phyloP scores from a whole-genome alignment of 2,329 filamentous ascomycete genomes.

The Diaporthe sp. region DNA sequence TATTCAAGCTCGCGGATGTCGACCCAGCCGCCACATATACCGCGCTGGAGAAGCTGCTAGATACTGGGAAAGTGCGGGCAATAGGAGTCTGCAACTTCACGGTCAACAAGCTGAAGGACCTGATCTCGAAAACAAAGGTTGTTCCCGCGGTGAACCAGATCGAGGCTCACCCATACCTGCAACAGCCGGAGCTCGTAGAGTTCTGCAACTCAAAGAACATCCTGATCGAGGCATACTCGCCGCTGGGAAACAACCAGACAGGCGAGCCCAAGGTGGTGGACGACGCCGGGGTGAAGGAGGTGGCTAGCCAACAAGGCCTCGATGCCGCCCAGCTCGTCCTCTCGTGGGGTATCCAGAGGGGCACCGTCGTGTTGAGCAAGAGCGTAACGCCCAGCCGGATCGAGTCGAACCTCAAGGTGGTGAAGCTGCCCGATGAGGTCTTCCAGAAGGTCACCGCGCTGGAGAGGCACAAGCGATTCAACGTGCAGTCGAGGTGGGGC shows the following conservation, averaged over 20 bases:
- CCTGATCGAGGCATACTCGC: conserved; percentile 74
- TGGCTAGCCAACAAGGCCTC: conserved; percentile 58
- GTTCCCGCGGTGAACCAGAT: conserved; percentile 77
- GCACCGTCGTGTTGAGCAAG: conserved; percentile 60
- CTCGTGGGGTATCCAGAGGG: conserved; percentile 61
- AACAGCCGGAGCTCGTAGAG: conserved; percentile 69
- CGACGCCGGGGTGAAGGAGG: conserved; percentile 61
- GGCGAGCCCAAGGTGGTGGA: conserved; percentile 60
- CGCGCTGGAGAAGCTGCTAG: conserved; percentile 56
- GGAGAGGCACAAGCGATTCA: conserved; percentile 59
- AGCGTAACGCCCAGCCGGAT: conserved; percentile 60
- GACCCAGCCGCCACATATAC: conserved; percentile 58
- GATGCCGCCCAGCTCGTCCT: conserved; percentile 60
- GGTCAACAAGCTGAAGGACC: conserved; percentile 55
- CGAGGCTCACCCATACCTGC: conserved; percentile 78
- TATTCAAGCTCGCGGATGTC: conserved; percentile 67
- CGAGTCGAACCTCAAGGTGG: conserved; percentile 56
- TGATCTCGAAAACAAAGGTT: conserved; percentile 65
- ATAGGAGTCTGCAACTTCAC: conserved; percentile 69
- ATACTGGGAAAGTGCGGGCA: conserved; percentile 56
- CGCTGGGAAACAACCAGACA: conserved; percentile 66
- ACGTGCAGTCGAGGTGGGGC: conserved; percentile 58
- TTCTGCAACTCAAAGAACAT: conserved; percentile 72
- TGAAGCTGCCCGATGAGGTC: conserved; percentile 53
- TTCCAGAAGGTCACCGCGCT: conserved; percentile 55